Conservation (phyloP, 805 yeast species). For the Wickerhamomyces queroliae region DNA sequence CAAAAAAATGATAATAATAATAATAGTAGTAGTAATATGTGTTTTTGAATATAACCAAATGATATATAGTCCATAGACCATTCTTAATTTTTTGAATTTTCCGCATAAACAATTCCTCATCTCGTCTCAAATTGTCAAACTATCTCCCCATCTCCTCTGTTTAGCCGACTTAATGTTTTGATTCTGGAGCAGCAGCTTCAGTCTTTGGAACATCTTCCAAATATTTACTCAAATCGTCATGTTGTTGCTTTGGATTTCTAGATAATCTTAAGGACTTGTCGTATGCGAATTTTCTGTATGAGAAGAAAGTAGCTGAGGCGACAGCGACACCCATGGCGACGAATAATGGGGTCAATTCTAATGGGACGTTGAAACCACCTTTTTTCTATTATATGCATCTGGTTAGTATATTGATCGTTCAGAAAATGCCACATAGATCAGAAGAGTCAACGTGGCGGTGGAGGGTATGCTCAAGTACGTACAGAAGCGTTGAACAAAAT, state of each 20-base stretch:
- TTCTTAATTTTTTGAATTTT: too few species aligned
- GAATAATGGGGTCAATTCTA: slow-evolving; percentile 54
- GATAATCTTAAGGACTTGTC: slow-evolving; percentile 46
- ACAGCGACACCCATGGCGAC: slow-evolving; percentile 50
- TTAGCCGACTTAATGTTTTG: too few species aligned
- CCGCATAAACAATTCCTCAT: slow-evolving; percentile 1
- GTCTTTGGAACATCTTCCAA: slow-evolving; percentile 21
- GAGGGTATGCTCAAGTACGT: slow-evolving; percentile 20
- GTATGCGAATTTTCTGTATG: slow-evolving; percentile 42
- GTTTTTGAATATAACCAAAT: too few species aligned
- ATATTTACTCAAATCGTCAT: slow-evolving; percentile 12
- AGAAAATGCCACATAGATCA: background rate
- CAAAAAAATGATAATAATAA: background rate
- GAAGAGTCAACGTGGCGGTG: background rate
- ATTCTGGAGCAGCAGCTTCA: background rate
- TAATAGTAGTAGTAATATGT: slow-evolving; percentile 4
- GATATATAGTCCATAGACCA: too few species aligned
- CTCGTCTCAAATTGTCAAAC: too few species aligned
- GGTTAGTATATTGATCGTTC: slow-evolving; percentile 9
- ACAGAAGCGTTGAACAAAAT: slow-evolving; percentile 40
- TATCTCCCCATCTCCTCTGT: background rate
- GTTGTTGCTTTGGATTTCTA: slow-evolving; percentile 37
- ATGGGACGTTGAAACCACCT: slow-evolving; percentile 36
- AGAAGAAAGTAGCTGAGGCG: slow-evolving; percentile 44
- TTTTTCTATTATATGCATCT: slow-evolving; percentile 25